Evolutionary conservation across 2,329 filamentous ascomycete species (phyloP).

Genomic region (Pezizomycotina sp.): DNA sequence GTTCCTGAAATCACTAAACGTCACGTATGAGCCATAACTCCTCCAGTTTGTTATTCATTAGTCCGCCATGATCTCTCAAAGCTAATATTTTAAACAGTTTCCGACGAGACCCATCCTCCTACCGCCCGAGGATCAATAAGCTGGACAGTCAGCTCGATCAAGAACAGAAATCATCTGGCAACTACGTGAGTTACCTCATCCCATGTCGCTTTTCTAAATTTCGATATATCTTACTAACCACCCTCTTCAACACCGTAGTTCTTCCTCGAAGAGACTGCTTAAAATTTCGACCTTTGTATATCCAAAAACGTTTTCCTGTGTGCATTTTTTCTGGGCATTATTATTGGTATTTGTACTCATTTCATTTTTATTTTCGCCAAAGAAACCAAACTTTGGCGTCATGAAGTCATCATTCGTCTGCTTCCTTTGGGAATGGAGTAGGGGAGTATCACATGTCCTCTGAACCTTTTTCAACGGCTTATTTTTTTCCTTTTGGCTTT

Average conservation of each 20-base stretch:
- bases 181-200: conserved; percentile 54
- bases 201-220: not conserved
- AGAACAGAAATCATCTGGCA: conserved; percentile 85
- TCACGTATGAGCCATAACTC: conserved; percentile 39
- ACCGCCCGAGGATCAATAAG: conserved; percentile 97
- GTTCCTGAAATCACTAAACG: conserved; percentile 91
- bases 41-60: not conserved
- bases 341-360: too few relatives aligned
- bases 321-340: too few relatives aligned
- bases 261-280: conserved; percentile 80
- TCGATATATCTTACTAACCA: conserved; percentile 11
- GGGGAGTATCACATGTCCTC: too few relatives aligned
- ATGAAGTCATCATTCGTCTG: too few relatives aligned
- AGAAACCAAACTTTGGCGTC: too few relatives aligned
- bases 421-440: too few relatives aligned
- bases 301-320: too few relatives aligned
- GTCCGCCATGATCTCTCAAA: conserved; percentile 1
- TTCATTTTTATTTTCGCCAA: too few relatives aligned
- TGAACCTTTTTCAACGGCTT: too few relatives aligned
- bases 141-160: conserved; percentile 86
- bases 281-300: conserved; percentile 4
- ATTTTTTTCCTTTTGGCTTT: too few relatives aligned
- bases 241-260: conserved; percentile 40
- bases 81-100: conserved; percentile 43
- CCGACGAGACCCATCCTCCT: conserved; percentile 92